These are phyloP conservation scores for Pichia heedii DNA, from an alignment of 805 yeast species.

Conservation along the genomic window DNA sequence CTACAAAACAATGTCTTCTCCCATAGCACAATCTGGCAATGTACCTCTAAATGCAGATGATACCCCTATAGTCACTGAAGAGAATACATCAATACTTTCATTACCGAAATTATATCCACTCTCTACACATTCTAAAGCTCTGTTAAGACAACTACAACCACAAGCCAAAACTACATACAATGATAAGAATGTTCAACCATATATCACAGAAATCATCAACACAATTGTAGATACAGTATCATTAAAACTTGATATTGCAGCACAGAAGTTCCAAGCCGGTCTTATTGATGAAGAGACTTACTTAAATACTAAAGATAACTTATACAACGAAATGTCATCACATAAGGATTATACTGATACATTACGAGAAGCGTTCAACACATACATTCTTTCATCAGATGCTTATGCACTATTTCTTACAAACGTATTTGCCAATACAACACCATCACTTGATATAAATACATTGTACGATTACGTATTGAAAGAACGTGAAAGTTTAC, in stretches of 20 bases:
- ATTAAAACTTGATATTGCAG: constrained; percentile 12
- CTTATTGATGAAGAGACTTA: constrained; percentile 11
- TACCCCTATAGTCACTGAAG: no score
- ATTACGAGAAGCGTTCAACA: constrained; percentile 2
- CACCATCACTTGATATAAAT: background rate
- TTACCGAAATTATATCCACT: constrained; percentile 22
- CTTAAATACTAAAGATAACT: constrained; percentile 6
- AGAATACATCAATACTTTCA: background rate
- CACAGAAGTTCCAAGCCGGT: constrained; percentile 11
- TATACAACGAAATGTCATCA: constrained; percentile 2
- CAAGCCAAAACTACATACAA: constrained; percentile 3
- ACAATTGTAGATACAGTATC: constrained; percentile 10
- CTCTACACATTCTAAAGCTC: constrained; percentile 7
- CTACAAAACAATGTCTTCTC: no score
- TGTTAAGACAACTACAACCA: constrained; percentile 4
- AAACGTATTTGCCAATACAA: background rate
- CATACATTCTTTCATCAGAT: background rate
- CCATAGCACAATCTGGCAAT: no score
- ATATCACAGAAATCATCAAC: background rate
- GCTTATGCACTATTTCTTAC: constrained; percentile 1
- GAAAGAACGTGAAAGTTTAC: background rate
- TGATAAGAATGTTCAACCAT: constrained; percentile 2
- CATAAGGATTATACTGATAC: background rate
- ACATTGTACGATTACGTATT: constrained; percentile 19
- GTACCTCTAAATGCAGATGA: no score